These are phyloP conservation scores for Monosporozyma aquatica DNA, from an alignment of 805 yeast genomes.

Conservation along the genomic window DNA sequence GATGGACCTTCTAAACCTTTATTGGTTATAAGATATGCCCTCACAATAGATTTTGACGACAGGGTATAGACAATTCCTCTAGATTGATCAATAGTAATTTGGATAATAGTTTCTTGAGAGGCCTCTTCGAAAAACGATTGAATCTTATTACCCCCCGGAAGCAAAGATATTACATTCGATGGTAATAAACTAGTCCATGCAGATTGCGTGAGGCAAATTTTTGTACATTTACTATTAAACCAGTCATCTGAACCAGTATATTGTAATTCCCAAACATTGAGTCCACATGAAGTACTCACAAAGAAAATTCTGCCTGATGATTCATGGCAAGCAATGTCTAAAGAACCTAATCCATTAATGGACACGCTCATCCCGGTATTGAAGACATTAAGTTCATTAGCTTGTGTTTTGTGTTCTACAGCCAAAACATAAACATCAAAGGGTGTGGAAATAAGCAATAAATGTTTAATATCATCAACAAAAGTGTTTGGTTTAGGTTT, in stretches of 20 bases:
- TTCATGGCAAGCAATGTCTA: slow-evolving; percentile 49
- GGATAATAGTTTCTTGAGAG: slow-evolving; percentile 50
- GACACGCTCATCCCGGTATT: slow-evolving; percentile 79
- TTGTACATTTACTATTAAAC: slow-evolving; percentile 75
- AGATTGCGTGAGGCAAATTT: slow-evolving; percentile 71
- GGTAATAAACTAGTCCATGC: slow-evolving; percentile 47
- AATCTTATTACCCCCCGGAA: slow-evolving; percentile 33
- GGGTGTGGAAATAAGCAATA: slow-evolving; percentile 73
- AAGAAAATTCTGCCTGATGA: slow-evolving; percentile 74
- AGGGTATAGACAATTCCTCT: slow-evolving; percentile 73
- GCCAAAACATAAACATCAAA: slow-evolving; percentile 71
- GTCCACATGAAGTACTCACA: slow-evolving; percentile 69
- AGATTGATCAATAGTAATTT: slow-evolving; percentile 65
- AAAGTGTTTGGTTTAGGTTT: slow-evolving; percentile 76
- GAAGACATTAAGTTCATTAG: slow-evolving; percentile 54
- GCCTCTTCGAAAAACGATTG: slow-evolving; percentile 31
- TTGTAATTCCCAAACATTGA: slow-evolving; percentile 77
- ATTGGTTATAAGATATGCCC: slow-evolving; percentile 54
- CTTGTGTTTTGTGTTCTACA: slow-evolving; percentile 40
- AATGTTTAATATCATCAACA: slow-evolving; percentile 61
- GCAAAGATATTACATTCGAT: slow-evolving; percentile 23
- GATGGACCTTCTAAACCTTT: slow-evolving; percentile 36
- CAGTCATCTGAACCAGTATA: slow-evolving; percentile 80
- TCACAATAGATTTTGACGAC: slow-evolving; percentile 70
- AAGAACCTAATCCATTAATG: slow-evolving; percentile 66